These are phyloP conservation scores for Luffa aegyptiaca DNA, from an alignment of 306 rosid genomes.

Conservation along the genomic window DNA sequence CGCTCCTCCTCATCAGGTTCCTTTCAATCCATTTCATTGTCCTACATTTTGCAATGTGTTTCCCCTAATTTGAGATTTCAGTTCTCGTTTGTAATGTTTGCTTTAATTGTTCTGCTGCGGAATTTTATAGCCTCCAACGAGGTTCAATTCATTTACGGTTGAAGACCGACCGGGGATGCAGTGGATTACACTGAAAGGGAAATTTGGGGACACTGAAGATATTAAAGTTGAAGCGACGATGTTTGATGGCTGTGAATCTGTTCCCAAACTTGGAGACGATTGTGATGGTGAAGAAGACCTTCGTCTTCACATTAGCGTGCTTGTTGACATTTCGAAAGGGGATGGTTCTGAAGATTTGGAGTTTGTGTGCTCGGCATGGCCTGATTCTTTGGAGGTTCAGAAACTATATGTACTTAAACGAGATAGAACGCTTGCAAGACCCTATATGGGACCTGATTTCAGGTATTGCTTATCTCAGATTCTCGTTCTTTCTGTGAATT, in stretches of 20 bases:
- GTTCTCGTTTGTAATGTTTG: neutral
- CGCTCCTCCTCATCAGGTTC: slow-evolving; percentile 72
- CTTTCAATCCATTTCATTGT: neutral
- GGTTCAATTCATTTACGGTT: slow-evolving; percentile 51
- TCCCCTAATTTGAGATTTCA: neutral
- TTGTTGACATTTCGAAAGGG: slow-evolving; percentile 61
- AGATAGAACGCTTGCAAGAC: slow-evolving; percentile 25
- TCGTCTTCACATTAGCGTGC: slow-evolving; percentile 54
- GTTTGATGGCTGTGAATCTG: slow-evolving; percentile 57
- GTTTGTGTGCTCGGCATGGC: slow-evolving; percentile 83
- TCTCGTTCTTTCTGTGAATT: neutral
- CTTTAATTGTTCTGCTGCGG: neutral
- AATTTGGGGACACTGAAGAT: slow-evolving; percentile 45
- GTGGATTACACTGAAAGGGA: slow-evolving; percentile 51
- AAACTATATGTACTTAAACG: slow-evolving; percentile 39
- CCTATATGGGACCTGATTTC: slow-evolving; percentile 70
- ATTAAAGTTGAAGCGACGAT: slow-evolving; percentile 66
- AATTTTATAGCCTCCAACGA: slow-evolving; percentile 37
- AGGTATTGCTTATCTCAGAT: slow-evolving; percentile 28
- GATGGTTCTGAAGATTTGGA: slow-evolving; percentile 34
- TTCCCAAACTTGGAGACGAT: slow-evolving; percentile 47
- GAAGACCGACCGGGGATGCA: slow-evolving; percentile 66
- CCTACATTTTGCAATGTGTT: neutral
- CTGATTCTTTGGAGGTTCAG: slow-evolving; percentile 46
- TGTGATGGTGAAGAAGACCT: slow-evolving; percentile 30